These are phyloP conservation scores for Microdochium paspali DNA, from an alignment of 2,329 filamentous ascomycete species.

Conservation along the genomic window DNA sequence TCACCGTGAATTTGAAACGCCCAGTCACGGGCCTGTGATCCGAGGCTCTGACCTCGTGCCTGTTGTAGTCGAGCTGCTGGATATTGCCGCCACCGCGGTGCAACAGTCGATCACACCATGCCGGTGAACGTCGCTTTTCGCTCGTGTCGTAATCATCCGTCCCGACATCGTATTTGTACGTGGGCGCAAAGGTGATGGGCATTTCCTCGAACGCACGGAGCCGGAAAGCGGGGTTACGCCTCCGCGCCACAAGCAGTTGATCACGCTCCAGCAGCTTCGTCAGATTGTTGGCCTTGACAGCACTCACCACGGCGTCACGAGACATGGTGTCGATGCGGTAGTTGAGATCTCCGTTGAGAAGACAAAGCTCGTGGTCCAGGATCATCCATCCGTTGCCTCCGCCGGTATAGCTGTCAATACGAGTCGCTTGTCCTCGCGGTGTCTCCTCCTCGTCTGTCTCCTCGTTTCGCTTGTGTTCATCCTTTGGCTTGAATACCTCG, in stretches of 20 bases:
- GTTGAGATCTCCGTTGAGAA: slow-evolving; percentile 92
- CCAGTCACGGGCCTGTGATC: slow-evolving; percentile 92
- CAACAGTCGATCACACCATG: slow-evolving; percentile 94
- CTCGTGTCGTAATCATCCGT: slow-evolving; percentile 90
- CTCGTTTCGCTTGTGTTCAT: slow-evolving; percentile 16
- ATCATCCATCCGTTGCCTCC: slow-evolving; percentile 96
- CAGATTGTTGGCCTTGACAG: slow-evolving; percentile 73
- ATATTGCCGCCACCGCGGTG: slow-evolving; percentile 75
- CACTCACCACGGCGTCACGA: slow-evolving; percentile 82
- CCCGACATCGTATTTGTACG: slow-evolving; percentile 97
- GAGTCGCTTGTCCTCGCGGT: slow-evolving; percentile 11
- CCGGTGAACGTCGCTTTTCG: slow-evolving; percentile 88
- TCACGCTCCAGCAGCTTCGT: slow-evolving; percentile 84
- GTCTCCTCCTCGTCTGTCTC: not conserved
- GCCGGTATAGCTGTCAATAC: slow-evolving; percentile 72
- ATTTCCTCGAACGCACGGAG: slow-evolving; percentile 85
- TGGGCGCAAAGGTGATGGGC: slow-evolving; percentile 85
- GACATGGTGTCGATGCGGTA: slow-evolving; percentile 98
- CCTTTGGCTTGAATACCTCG: slow-evolving; percentile 56
- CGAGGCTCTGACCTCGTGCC: slow-evolving; percentile 83
- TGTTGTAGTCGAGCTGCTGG: slow-evolving; percentile 76
- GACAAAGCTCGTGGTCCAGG: slow-evolving; percentile 93
- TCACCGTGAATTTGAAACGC: slow-evolving; percentile 72
- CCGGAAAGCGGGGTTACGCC: slow-evolving; percentile 82
- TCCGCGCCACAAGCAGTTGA: slow-evolving; percentile 79